phyloP scores from a whole-genome alignment of 306 rosid genomes.

The Rosa rugosa region DNA sequence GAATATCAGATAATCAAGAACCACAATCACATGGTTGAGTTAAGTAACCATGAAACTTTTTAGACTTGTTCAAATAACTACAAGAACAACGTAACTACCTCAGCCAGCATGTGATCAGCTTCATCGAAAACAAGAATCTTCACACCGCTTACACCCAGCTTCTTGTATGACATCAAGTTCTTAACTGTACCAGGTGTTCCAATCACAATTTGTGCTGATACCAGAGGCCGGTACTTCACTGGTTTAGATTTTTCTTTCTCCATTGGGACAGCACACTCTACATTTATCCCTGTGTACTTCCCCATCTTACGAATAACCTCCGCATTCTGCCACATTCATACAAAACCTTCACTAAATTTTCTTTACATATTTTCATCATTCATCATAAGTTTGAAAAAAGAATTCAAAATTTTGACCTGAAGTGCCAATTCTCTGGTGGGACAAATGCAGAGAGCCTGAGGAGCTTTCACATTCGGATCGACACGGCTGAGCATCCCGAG shows the following conservation, averaged over 20 bases:
- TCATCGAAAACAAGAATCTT: constrained; percentile 78
- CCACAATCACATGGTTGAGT: not conserved
- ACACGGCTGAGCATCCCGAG: constrained; percentile 88
- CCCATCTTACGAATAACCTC: constrained; percentile 70
- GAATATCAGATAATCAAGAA: not conserved
- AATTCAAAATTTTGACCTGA: constrained; percentile 42
- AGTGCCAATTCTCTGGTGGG: constrained; percentile 81
- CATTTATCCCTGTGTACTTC: constrained; percentile 50
- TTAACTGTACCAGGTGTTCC: constrained; percentile 71
- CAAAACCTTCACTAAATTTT: not conserved
- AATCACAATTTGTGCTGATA: constrained; percentile 60
- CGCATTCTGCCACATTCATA: constrained; percentile 30
- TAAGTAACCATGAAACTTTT: too few species aligned
- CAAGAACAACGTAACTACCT: constrained; percentile 24
- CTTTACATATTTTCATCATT: not conserved
- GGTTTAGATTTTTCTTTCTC: constrained; percentile 40
- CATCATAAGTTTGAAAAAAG: not conserved
- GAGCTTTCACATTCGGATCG: constrained; percentile 53
- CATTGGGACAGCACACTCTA: constrained; percentile 56
- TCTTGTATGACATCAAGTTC: constrained; percentile 46
- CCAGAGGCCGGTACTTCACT: constrained; percentile 30
- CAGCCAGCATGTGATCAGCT: constrained; percentile 72
- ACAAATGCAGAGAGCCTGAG: constrained; percentile 84
- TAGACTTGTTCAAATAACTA: not conserved
- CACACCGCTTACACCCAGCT: constrained; percentile 40